phyloP scores from a whole-genome alignment of 2,329 filamentous ascomycete genomes.

The Cladobotryum protrusum region DNA sequence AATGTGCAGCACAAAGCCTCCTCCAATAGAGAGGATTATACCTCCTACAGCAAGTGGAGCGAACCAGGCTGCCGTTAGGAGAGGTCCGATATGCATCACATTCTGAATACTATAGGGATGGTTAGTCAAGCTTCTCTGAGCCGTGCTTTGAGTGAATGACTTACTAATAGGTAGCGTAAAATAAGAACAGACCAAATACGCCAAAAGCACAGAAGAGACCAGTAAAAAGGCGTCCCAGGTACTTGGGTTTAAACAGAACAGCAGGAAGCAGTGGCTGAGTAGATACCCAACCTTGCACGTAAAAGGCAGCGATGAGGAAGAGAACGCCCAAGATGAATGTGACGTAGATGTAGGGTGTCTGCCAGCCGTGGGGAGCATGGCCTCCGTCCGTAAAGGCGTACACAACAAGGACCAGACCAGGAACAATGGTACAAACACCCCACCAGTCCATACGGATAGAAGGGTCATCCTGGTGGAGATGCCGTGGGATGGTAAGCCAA shows the following conservation, averaged over 20 bases:
- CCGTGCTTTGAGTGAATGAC: slow-evolving; percentile 17
- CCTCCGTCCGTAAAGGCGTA: slow-evolving; percentile 70
- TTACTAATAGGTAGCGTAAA: slow-evolving; percentile 65
- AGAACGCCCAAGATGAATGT: slow-evolving; percentile 58
- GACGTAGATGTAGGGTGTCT: slow-evolving; percentile 64
- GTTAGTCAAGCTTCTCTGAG: not conserved
- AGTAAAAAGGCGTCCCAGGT: slow-evolving; percentile 57
- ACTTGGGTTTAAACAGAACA: slow-evolving; percentile 62
- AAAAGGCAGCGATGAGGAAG: slow-evolving; percentile 54
- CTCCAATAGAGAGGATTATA: slow-evolving; percentile 54
- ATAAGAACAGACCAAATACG: slow-evolving; percentile 59
- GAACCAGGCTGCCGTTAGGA: slow-evolving; percentile 64
- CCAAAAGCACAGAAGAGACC: slow-evolving; percentile 63
- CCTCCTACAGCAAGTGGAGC: slow-evolving; percentile 63
- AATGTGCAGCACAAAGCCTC: slow-evolving; percentile 62
- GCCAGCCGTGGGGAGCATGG: slow-evolving; percentile 63
- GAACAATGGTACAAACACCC: slow-evolving; percentile 54
- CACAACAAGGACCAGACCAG: slow-evolving; percentile 62
- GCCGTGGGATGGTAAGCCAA: slow-evolving; percentile 33
- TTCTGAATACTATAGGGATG: slow-evolving; percentile 45
- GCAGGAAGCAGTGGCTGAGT: slow-evolving; percentile 61
- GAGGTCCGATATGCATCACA: slow-evolving; percentile 51
- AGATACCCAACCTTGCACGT: slow-evolving; percentile 67
- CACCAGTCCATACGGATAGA: slow-evolving; percentile 59
- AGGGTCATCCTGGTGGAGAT: slow-evolving; percentile 20